Evolutionary conservation across 495 filamentous ascomycete species (phyloP).

Genomic region (Hyaloscypha variabilis): DNA sequence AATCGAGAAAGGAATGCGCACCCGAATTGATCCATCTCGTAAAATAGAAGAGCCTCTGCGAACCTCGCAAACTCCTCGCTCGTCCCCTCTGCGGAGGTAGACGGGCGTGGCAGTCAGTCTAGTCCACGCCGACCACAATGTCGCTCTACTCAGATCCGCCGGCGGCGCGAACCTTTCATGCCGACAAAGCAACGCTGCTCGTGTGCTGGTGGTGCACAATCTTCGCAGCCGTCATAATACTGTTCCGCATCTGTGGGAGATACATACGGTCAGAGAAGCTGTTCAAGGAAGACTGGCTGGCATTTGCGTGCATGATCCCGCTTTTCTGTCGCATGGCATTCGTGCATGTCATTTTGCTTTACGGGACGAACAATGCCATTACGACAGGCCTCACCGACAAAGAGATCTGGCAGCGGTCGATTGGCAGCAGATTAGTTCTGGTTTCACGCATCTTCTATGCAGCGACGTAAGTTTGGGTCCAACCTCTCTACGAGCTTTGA

Average conservation of each 20-base stretch:
- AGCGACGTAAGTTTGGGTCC: constrained; percentile 57
- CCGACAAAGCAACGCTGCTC: constrained; percentile 78
- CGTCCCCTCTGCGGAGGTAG: constrained; percentile 60
- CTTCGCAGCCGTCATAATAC: constrained; percentile 80
- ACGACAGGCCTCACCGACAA: constrained; percentile 47
- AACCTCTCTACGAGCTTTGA: neutral
- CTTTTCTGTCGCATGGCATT: constrained; percentile 81
- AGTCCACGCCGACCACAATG: constrained; percentile 33
- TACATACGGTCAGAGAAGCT: constrained; percentile 80
- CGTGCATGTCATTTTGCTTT: constrained; percentile 80
- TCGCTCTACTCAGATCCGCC: constrained; percentile 62
- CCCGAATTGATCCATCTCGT: constrained; percentile 10
- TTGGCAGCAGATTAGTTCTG: constrained; percentile 69
- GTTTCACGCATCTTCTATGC: constrained; percentile 68
- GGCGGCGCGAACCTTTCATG: constrained; percentile 49
- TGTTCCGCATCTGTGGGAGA: constrained; percentile 74
- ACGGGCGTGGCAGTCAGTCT: constrained; percentile 47
- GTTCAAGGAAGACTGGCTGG: constrained; percentile 86
- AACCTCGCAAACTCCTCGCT: constrained; percentile 44
- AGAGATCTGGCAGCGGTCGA: constrained; percentile 49
- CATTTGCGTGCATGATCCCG: constrained; percentile 78
- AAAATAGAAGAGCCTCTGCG: constrained; percentile 13
- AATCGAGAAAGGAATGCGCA: constrained; percentile 16
- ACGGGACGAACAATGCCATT: constrained; percentile 84
- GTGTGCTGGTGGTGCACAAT: constrained; percentile 94